These are phyloP conservation scores for Clavulina sp. DNA, from an alignment of 768 basidiomycete species.

Conservation along the genomic window DNA sequence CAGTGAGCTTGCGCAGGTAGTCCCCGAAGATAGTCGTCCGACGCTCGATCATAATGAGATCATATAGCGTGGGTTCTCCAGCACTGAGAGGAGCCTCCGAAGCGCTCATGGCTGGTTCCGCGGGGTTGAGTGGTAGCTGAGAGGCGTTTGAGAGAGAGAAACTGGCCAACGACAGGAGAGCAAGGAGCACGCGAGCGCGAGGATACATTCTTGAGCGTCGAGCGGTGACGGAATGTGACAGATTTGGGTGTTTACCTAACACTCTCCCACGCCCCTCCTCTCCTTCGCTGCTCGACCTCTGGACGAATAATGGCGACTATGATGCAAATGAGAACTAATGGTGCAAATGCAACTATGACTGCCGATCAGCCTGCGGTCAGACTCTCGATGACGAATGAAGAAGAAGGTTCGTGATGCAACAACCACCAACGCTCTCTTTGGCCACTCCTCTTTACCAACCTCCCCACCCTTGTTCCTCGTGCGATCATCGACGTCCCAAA, in stretches of 20 bases:
- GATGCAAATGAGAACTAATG: neutral
- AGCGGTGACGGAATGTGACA: neutral
- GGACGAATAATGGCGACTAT: neutral
- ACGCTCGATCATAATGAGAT: constrained; percentile 60
- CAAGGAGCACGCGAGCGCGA: neutral
- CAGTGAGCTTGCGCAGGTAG: constrained; percentile 6
- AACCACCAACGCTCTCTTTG: constrained; percentile 2
- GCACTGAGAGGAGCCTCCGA: neutral
- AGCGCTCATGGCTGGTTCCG: neutral
- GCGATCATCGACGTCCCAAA: too few relatives aligned
- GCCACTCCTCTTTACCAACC: constrained; percentile 2
- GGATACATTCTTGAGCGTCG: neutral
- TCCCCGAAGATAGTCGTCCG: constrained; percentile 62
- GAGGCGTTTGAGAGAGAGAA: neutral
- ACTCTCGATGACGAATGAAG: constrained; percentile 14
- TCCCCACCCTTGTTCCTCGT: too few relatives aligned
- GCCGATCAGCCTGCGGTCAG: neutral
- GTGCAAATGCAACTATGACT: neutral
- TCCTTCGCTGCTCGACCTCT: too few relatives aligned
- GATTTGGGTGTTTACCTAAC: neutral
- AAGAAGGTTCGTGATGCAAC: constrained; percentile 14
- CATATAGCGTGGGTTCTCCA: constrained; percentile 38
- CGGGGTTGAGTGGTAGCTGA: neutral
- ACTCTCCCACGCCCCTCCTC: too few relatives aligned
- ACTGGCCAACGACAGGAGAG: neutral